Conservation (phyloP, 2,329 filamentous ascomycete genomes). For the Anisogramma anomala region DNA sequence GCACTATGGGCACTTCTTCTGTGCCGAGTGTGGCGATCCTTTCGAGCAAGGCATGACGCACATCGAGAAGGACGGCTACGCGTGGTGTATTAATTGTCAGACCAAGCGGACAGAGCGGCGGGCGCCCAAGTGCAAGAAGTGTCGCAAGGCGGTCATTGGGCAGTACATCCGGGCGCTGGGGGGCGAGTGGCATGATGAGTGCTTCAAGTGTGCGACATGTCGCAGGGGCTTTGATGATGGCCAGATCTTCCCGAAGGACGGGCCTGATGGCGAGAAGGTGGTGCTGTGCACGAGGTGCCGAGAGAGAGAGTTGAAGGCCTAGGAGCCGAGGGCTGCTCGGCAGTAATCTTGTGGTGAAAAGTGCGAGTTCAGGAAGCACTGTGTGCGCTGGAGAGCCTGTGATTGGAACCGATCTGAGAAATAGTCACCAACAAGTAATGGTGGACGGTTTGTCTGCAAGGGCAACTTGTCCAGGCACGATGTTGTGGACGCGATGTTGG, state of each 20-base stretch:
- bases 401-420: background rate
- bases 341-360: background rate
- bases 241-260: conserved; percentile 50
- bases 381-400: background rate
- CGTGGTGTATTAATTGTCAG: conserved; percentile 91
- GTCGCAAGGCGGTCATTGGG: conserved; percentile 73
- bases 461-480: conserved; percentile 9
- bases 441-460: background rate
- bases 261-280: conserved; percentile 33
- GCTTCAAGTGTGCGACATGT: conserved; percentile 69
- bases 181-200: conserved; percentile 84
- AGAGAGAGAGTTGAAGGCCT: conserved; percentile 45
- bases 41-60: conserved; percentile 62
- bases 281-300: conserved; percentile 53
- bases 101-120: conserved; percentile 82
- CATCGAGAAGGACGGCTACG: conserved; percentile 93
- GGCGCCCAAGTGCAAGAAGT: conserved; percentile 78
- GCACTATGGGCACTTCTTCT: conserved; percentile 98
- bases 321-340: conserved; percentile 4
- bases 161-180: conserved; percentile 83
- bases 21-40: conserved; percentile 93
- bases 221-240: conserved; percentile 51
- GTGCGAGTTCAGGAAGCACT: background rate
- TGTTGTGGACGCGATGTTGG: conserved; percentile 1
- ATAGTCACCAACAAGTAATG: conserved; percentile 4